Base-by-base conservation (phyloP, 805 yeast species). In the Schwanniomyces polymorphus region DNA sequence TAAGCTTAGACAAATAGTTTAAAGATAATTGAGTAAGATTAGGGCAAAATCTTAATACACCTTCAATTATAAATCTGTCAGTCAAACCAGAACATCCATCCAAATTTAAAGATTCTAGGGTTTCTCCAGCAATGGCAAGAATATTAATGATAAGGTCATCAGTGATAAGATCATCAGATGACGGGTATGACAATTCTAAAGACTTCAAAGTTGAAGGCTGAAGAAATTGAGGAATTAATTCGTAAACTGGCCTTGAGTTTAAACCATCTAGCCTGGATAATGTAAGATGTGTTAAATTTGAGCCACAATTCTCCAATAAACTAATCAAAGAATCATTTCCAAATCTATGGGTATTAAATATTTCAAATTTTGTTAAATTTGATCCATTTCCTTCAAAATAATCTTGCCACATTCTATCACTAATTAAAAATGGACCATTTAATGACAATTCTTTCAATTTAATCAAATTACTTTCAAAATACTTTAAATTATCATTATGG, bases 381-480 rank as follows among this genome's bases (percentile, higher is more conserved):
- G 74, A 63, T 1, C 86, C 88, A 50, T 80, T 70, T 1, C 59
- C 52, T 43, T 80, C 81, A 57, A 94, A 88, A 52, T 86, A 91
- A 6, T 71, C 76, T 52, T 81, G 80, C 99, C 99, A 94, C 46
- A 83, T 74, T 0, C 65, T 67, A 53, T 86, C 88, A 57, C 85
- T 83, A 40, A 94, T 84, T 54, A 94, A 68, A 61, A 94, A 94
- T 0, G 97, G 90, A 0, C 99, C 99, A 64, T 92, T 91, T 31
- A 94, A 67, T n/a, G 78, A 70, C 7, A 92, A 47, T 11, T 79
- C 72, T 12, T 64, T 71, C 41, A 94, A 70, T 27, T 78, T 65
- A 0, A 68, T 67, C 37, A 92, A 70, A 51, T 88, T 84, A 8
- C 80, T 69, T 4, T 80, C 77, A 50, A 79, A 81, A 60, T 89